Conservation (phyloP, 768 basidiomycete genomes). For the Solioccasus polychromus region DNA sequence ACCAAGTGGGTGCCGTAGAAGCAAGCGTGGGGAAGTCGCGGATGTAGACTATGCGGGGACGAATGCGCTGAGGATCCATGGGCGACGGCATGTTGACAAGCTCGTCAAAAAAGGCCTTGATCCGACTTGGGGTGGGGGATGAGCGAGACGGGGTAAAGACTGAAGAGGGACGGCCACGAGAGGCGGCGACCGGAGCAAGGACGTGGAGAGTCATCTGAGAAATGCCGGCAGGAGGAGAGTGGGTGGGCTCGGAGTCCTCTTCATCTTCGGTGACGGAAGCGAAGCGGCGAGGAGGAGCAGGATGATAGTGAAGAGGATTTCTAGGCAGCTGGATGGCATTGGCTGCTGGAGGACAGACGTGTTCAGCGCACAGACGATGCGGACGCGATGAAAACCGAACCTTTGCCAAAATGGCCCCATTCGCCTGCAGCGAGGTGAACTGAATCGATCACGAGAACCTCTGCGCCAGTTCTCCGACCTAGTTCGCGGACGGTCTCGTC, state of each 20-base stretch:
- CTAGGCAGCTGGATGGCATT: conserved; percentile 61
- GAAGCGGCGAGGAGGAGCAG: conserved; percentile 29
- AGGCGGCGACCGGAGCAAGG: conserved; percentile 33
- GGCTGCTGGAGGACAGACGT: conserved; percentile 50
- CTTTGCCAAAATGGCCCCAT: conserved; percentile 81
- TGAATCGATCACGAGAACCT: conserved; percentile 81
- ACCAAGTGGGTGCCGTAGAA: conserved; percentile 72
- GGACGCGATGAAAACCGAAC: conserved; percentile 32
- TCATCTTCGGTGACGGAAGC: conserved; percentile 37
- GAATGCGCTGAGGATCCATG: conserved; percentile 25
- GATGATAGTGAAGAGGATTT: conserved; percentile 73
- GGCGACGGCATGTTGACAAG: conserved; percentile 60
- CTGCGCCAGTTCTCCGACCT: conserved; percentile 68
- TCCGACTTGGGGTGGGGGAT: conserved; percentile 48
- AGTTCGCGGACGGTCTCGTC: conserved; percentile 78
- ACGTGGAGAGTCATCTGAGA: conserved; percentile 50
- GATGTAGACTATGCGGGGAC: conserved; percentile 78
- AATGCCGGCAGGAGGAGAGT: conserved; percentile 31
- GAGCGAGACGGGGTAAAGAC: conserved; percentile 40
- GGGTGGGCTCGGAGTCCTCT: conserved; percentile 49
- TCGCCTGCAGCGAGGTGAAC: conserved; percentile 86
- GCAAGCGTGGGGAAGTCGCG: conserved; percentile 80
- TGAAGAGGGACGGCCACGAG: conserved; percentile 35
- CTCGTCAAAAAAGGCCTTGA: conserved; percentile 73
- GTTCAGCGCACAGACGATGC: conserved; percentile 7